Evolutionary conservation across 1,284 basidiomycete genomes (phyloP), one percentile per base, ranked within the genome.

Genomic region (Vanrija pseudolonga): DNA sequence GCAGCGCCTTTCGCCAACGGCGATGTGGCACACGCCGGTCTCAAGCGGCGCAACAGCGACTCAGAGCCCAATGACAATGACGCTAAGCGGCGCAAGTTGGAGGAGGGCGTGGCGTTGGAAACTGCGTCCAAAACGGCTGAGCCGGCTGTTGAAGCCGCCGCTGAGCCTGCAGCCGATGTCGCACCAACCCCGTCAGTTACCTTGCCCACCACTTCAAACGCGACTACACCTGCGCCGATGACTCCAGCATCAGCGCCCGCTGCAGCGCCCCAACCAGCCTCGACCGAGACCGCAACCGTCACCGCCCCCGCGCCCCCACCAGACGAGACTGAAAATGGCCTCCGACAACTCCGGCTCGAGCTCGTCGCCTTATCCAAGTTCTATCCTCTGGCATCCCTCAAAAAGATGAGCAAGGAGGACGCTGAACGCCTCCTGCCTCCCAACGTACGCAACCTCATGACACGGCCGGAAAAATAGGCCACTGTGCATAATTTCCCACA

Each of bases 361-460:
- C 57, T 74, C 37, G 59, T 72, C 2, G 69, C 69, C 22, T 47
- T 73, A 58, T 64, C 63, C 54, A 74, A 74, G 53, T 74, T 71
- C 52, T 74, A 73, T 48, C 72, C 72, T 3, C 55, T 74, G 24
- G 66, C 69, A 12, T 68, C 68, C 48, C 52, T 74, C 24, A 64
- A 63, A 51, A 72, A 72, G 60, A 70, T 74, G 67, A 54, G 53
- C 11, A 62, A 62, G 46, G 62, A 59, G 20, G 63, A 69, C 19
- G 72, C 72, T 12, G 63, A 63, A 38, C 62, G 56, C 44, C 54
- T 72, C 36, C 56, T 74, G 18, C 72, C 72, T 17, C 45, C 57
- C 11, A 70, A 68, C 46, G 72, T 74, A n/a, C 63, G 68, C 44
- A 52, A 36, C 3, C 55, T 74, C 44, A 68, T 73, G 70, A 66